phyloP scores from a whole-genome alignment of 768 basidiomycete genomes.

The Pisolithus tinctorius region DNA sequence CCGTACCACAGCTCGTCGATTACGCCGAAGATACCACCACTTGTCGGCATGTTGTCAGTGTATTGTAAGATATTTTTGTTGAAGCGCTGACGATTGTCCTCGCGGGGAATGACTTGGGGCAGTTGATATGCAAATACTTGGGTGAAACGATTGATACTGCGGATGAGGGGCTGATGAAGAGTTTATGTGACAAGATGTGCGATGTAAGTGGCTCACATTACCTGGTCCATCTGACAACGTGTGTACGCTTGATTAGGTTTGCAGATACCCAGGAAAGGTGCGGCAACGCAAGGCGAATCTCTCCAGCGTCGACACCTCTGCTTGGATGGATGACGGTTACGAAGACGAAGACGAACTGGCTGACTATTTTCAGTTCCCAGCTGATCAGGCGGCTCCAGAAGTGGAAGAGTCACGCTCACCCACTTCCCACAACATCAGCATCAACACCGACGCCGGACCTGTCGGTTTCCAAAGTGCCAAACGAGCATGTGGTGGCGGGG shows the following conservation, averaged over 20 bases:
- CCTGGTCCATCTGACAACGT: background rate
- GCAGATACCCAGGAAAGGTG: slow-evolving; percentile 71
- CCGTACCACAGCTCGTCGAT: slow-evolving; percentile 32
- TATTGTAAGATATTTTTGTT: background rate
- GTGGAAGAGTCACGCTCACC: background rate
- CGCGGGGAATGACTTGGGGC: background rate
- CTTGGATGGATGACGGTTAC: slow-evolving; percentile 17
- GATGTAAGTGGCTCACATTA: slow-evolving; percentile 46
- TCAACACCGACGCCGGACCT: background rate
- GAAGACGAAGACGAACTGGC: slow-evolving; percentile 21
- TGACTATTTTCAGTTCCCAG: background rate
- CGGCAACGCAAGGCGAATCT: slow-evolving; percentile 43
- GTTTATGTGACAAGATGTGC: slow-evolving; percentile 72
- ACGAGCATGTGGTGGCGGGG: slow-evolving; percentile 9
- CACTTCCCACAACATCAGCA: background rate
- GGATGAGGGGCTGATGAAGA: slow-evolving; percentile 37
- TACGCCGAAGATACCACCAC: slow-evolving; percentile 52
- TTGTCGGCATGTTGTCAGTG: slow-evolving; percentile 68
- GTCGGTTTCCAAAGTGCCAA: slow-evolving; percentile 15
- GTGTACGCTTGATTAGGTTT: slow-evolving; percentile 43
- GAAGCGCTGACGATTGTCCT: background rate
- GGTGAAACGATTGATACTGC: slow-evolving; percentile 56
- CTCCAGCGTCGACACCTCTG: slow-evolving; percentile 29
- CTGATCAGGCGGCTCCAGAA: background rate
- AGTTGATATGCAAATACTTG: slow-evolving; percentile 79